Percentiles rank a stretch among this genome's conserved stretches.
Conservation (phyloP, 1,284 basidiomycete genomes). For the Melampsora occidentalis region DNA sequence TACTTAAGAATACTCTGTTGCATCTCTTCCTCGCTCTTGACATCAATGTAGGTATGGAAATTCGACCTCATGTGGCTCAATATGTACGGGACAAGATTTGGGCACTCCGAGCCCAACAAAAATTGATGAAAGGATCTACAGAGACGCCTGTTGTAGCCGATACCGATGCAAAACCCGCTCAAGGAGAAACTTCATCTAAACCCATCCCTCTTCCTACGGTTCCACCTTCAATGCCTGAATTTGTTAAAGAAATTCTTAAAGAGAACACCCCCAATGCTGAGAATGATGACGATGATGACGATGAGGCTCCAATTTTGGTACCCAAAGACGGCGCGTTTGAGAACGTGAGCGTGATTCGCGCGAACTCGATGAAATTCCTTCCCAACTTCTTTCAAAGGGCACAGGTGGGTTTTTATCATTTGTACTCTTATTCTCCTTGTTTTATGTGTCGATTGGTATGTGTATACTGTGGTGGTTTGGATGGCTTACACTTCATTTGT, state of each 20-base stretch:
- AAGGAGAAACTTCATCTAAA: background rate
- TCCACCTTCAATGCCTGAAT: conserved; percentile 27
- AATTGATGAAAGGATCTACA: conserved; percentile 17
- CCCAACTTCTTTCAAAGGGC: conserved; percentile 92
- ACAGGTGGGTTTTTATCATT: conserved; percentile 61
- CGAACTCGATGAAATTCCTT: conserved; percentile 98
- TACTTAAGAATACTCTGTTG: background rate
- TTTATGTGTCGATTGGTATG: background rate
- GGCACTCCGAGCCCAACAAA: conserved; percentile 68
- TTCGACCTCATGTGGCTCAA: conserved; percentile 90
- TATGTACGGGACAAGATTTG: conserved; percentile 92
- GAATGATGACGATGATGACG: conserved; percentile 30
- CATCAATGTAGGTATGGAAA: conserved; percentile 76
- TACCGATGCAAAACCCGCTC: background rate
- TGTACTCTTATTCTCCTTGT: conserved; percentile 1
- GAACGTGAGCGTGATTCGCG: conserved; percentile 90
- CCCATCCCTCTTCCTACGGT: conserved; percentile 12
- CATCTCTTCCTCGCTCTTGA: background rate
- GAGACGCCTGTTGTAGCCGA: background rate
- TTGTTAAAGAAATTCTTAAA: conserved; percentile 42
- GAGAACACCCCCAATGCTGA: conserved; percentile 19
- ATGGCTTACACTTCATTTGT: background rate
- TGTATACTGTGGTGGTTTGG: background rate
- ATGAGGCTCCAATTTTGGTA: conserved; percentile 38
- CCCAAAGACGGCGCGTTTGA: conserved; percentile 63